Conservation (phyloP, 108 stramenopile genomes). For the Pseudonitzschia pungens region DNA sequence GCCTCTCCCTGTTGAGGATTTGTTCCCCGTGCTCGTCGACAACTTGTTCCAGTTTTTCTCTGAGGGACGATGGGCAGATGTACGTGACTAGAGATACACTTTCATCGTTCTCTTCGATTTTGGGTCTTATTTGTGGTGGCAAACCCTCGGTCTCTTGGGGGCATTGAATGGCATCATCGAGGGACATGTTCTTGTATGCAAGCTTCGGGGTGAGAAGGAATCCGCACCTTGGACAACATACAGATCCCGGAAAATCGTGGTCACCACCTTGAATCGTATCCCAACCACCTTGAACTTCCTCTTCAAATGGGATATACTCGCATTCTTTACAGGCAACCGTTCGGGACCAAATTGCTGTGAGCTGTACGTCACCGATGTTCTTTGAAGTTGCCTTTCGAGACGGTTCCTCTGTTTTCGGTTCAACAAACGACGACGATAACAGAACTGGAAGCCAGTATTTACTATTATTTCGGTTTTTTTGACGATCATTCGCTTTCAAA, state of each 20-base stretch:
- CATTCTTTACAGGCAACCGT: conserved; percentile 65
- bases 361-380: conserved; percentile 22
- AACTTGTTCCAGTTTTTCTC: conserved; percentile 57
- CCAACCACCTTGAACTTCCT: conserved; percentile 87
- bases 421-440: conserved; percentile 69
- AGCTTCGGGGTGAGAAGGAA: conserved; percentile 52
- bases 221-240: conserved; percentile 73
- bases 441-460: conserved; percentile 66
- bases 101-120: conserved; percentile 27
- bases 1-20: conserved; percentile 59
- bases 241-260: conserved; percentile 38
- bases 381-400: conserved; percentile 7
- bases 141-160: conserved; percentile 24
- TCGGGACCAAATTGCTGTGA: conserved; percentile 80
- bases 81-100: conserved; percentile 55
- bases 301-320: conserved; percentile 77
- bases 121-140: conserved; percentile 59
- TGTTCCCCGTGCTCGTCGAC: conserved; percentile 75
- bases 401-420: background rate
- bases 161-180: conserved; percentile 37
- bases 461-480: conserved; percentile 15
- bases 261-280: conserved; percentile 52
- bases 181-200: conserved; percentile 54
- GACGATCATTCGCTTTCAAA: conserved; percentile 1
- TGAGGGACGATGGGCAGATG: conserved; percentile 62